These are phyloP conservation scores for Solanum chacoense DNA, from an alignment of 305 asterid species.

Conservation along the genomic window DNA sequence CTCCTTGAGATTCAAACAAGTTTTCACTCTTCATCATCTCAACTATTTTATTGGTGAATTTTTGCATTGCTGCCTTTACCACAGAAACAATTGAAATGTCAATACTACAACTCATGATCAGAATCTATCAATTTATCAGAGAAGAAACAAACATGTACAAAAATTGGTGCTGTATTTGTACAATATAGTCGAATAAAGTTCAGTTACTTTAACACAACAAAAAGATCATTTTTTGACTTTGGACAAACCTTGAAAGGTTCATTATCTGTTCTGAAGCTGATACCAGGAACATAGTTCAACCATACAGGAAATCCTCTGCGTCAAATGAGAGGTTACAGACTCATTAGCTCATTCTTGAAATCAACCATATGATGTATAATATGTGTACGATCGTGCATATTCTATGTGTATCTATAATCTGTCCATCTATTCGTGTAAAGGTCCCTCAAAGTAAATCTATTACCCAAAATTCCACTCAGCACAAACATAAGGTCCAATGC, in stretches of 20 bases:
- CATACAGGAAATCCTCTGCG: constrained; percentile 71
- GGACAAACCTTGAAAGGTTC: constrained; percentile 46
- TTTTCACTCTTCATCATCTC: constrained; percentile 53
- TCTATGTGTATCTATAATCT: background rate
- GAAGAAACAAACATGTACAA: background rate
- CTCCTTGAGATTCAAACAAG: constrained; percentile 51
- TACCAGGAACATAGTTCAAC: constrained; percentile 62
- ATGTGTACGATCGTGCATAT: background rate
- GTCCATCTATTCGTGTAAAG: background rate
- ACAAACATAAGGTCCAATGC: constrained; percentile 67
- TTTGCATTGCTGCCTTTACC: constrained; percentile 45
- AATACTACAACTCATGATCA: background rate
- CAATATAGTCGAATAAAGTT: background rate
- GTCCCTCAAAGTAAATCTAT: background rate
- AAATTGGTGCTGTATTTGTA: background rate
- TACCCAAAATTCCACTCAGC: constrained; percentile 78
- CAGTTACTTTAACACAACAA: background rate
- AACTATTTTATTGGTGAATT: constrained; percentile 45
- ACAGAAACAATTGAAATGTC: background rate
- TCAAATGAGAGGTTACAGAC: background rate
- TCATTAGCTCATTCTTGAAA: background rate
- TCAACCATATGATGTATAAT: background rate
- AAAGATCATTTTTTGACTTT: background rate
- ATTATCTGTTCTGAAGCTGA: constrained; percentile 58
- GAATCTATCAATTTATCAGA: background rate